These are phyloP conservation scores for Gossypium schwendimanii DNA, from an alignment of 441 rosid species.

Conservation along the genomic window DNA sequence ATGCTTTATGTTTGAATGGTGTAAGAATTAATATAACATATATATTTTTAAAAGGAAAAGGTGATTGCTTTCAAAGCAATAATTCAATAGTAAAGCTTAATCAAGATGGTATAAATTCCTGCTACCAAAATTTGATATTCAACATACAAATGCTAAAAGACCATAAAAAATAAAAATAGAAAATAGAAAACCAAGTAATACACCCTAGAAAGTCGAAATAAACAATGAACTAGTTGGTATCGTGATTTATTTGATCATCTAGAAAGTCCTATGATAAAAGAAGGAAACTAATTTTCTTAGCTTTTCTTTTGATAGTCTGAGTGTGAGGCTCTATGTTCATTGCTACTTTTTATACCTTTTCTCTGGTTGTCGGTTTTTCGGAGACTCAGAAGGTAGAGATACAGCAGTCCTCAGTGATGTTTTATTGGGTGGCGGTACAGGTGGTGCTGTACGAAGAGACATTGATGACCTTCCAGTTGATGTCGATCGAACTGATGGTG, in stretches of 20 bases:
- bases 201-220: background rate
- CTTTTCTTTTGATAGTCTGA: background rate
- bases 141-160: background rate
- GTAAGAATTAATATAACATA: background rate
- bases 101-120: background rate
- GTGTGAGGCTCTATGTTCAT: background rate
- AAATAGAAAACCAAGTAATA: background rate
- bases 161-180: background rate
- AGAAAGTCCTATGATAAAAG: background rate
- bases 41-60: background rate
- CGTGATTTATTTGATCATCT: background rate
- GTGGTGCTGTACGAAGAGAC: conserved; percentile 35
- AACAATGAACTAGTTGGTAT: background rate
- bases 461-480: conserved; percentile 41
- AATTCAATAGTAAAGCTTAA: background rate
- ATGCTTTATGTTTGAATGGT: background rate
- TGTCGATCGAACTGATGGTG: conserved; percentile 31
- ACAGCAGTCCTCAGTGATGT: conserved; percentile 44
- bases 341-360: conserved; percentile 30
- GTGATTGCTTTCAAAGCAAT: background rate
- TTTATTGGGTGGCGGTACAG: conserved; percentile 39
- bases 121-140: background rate
- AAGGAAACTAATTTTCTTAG: background rate
- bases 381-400: conserved; percentile 41
- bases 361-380: conserved; percentile 35